Evolutionary conservation across 139 green algal genomes (phyloP).

Genomic region (Chlamydomonas sp.): DNA sequence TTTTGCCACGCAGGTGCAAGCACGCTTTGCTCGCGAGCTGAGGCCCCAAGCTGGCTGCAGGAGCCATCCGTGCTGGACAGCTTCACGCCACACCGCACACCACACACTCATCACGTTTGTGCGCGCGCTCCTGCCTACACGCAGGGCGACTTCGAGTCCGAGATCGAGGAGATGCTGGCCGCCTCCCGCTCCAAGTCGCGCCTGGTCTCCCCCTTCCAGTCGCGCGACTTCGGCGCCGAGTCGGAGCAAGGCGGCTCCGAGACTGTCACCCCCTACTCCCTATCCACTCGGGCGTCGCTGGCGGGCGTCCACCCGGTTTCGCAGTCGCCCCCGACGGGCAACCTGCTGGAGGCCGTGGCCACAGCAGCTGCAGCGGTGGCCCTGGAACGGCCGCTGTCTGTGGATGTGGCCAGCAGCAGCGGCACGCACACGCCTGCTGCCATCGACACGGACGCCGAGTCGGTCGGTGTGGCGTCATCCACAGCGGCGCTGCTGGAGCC

Average conservation of each 20-base stretch:
- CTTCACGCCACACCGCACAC: too few relatives aligned
- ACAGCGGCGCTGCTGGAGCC: not conserved
- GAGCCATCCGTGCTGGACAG: too few relatives aligned
- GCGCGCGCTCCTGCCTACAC: too few relatives aligned
- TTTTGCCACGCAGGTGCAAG: not conserved
- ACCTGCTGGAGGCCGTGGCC: not conserved
- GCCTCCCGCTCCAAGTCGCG: slow-evolving; percentile 13
- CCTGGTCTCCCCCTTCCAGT: slow-evolving; percentile 12
- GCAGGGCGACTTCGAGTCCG: slow-evolving; percentile 41
- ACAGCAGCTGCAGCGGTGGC: not conserved
- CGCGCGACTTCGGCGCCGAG: not conserved
- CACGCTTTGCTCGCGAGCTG: too few relatives aligned
- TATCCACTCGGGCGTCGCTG: not conserved
- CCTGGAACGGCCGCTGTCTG: not conserved
- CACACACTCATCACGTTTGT: too few relatives aligned
- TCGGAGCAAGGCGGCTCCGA: not conserved
- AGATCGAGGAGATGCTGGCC: slow-evolving; percentile 46
- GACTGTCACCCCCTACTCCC: not conserved
- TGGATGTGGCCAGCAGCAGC: not conserved
- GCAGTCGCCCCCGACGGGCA: not conserved
- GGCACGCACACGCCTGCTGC: not conserved
- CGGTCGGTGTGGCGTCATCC: too few relatives aligned
- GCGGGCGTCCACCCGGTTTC: not conserved
- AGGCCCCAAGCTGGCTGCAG: too few relatives aligned
- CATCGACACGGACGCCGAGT: too few relatives aligned